phyloP scores from a whole-genome alignment of 805 yeast species.

The Saccharomycodes ludwigii region DNA sequence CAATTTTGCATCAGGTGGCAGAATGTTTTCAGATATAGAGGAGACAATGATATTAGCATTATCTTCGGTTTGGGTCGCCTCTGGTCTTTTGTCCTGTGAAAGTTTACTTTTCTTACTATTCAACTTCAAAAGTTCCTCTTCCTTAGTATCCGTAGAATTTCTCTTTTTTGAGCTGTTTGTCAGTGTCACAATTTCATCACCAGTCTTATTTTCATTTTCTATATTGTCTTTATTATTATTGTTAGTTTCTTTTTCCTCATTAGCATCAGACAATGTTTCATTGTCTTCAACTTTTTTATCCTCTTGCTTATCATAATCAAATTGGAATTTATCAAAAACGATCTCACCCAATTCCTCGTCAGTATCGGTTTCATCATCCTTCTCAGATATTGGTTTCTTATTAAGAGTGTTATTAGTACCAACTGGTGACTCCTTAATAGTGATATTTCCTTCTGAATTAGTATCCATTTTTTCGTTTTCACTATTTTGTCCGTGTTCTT shows the following conservation, averaged over 20 bases:
- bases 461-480: too few relatives aligned
- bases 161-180: too few relatives aligned
- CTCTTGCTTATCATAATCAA: conserved; percentile 22
- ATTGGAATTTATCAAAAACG: conserved; percentile 12
- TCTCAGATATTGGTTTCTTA: neutral
- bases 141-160: too few relatives aligned
- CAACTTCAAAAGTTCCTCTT: conserved; percentile 1
- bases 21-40: too few relatives aligned
- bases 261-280: conserved; percentile 2
- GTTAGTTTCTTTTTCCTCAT: conserved; percentile 1
- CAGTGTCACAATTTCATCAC: too few relatives aligned
- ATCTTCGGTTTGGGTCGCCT: too few relatives aligned
- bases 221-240: conserved; percentile 3
- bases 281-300: conserved; percentile 2
- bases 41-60: too few relatives aligned
- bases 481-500: conserved; percentile 4
- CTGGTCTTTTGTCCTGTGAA: conserved; percentile 1
- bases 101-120: conserved; percentile 1
- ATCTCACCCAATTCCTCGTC: conserved; percentile 21
- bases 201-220: conserved; percentile 1
- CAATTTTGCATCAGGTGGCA: too few relatives aligned
- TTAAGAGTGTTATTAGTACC: conserved; percentile 2
- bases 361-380: conserved; percentile 23
- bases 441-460: too few relatives aligned
- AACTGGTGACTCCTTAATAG: conserved; percentile 4